Percentiles rank a stretch among this genome's conserved stretches.
phyloP scores from a whole-genome alignment of 2,329 filamentous ascomycete genomes.

The Botrytis fabae region DNA sequence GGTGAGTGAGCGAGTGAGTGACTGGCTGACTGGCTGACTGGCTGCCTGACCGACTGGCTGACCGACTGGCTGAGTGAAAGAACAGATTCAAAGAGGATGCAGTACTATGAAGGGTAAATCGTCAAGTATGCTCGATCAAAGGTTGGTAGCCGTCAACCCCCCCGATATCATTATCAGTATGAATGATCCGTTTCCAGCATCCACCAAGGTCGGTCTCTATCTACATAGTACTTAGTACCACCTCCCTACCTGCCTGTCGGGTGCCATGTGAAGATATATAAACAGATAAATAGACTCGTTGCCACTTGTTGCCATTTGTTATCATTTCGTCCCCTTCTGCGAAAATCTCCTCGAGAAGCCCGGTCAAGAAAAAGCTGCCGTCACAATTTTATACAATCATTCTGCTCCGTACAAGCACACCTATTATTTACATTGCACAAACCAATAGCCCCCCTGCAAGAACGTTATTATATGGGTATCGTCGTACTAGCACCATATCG shows the following conservation, averaged over 20 bases:
- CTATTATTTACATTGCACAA: neutral
- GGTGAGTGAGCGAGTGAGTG: neutral
- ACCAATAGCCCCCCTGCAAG: slow-evolving; percentile 13
- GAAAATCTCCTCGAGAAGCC: neutral
- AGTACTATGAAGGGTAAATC: neutral
- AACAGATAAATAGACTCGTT: neutral
- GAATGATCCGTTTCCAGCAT: neutral
- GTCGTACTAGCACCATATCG: slow-evolving; percentile 8
- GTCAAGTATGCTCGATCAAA: neutral
- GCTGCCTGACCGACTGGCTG: neutral
- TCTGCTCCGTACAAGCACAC: neutral
- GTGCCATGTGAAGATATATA: neutral
- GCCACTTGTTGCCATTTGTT: neutral
- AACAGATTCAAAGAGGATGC: neutral
- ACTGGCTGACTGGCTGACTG: too few relatives aligned
- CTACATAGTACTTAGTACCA: neutral
- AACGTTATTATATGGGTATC: slow-evolving; percentile 4
- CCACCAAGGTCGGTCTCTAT: neutral
- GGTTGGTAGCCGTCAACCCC: neutral
- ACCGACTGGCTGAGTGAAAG: neutral
- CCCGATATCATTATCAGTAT: neutral
- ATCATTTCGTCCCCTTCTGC: neutral
- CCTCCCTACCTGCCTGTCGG: neutral
- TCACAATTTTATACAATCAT: neutral
- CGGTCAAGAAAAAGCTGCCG: neutral